Conservation (phyloP, 352 stramenopile genomes). For the Phytophthora sojae region DNA sequence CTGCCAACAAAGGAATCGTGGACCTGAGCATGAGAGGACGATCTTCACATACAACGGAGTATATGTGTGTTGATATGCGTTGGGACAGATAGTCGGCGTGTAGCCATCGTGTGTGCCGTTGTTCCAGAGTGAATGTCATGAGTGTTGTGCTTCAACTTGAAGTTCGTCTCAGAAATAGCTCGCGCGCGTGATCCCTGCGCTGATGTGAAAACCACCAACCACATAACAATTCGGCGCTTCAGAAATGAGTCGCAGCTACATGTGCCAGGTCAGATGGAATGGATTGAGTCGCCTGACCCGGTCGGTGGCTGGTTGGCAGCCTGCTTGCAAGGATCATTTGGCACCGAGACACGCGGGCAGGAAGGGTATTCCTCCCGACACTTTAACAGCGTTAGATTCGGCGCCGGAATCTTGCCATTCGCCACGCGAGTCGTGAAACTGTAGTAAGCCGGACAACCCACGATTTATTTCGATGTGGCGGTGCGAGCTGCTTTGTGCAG, state of each 20-base stretch:
- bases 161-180: slow-evolving; percentile 1
- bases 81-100: too few relatives aligned
- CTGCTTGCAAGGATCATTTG: background rate
- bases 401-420: background rate
- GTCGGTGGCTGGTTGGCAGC: background rate
- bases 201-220: too few relatives aligned
- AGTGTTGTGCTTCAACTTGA: slow-evolving; percentile 38
- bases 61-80: too few relatives aligned
- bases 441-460: background rate
- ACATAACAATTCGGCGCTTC: background rate
- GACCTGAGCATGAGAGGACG: too few relatives aligned
- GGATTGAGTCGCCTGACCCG: background rate
- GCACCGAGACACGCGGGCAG: background rate
- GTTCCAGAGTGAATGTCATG: slow-evolving; percentile 20
- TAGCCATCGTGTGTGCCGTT: background rate
- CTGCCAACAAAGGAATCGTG: too few relatives aligned
- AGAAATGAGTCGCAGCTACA: background rate
- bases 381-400: background rate
- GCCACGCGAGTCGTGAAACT: background rate
- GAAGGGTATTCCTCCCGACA: background rate
- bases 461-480: background rate
- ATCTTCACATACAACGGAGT: too few relatives aligned
- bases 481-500: too few relatives aligned
- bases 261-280: background rate
- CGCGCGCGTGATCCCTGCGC: too few relatives aligned